These are phyloP conservation scores for Prunus dulcis DNA, from an alignment of 306 rosid genomes.

Conservation along the genomic window DNA sequence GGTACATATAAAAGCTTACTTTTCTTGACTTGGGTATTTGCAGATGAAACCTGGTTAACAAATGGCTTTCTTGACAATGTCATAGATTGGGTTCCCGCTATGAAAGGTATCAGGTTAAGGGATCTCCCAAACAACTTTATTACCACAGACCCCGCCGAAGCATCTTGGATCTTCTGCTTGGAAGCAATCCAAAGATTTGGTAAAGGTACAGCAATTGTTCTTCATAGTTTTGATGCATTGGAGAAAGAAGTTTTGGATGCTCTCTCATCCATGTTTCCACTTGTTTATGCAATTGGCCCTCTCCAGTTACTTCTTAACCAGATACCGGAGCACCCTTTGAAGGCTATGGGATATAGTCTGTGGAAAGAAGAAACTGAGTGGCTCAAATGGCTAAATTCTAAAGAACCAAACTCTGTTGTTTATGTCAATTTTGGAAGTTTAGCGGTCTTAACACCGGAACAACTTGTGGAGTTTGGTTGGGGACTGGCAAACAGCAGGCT, in stretches of 20 bases:
- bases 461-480: conserved; percentile 7
- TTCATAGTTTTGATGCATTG: conserved; percentile 13
- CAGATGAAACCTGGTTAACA: conserved; percentile 13
- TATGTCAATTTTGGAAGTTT: conserved; percentile 23
- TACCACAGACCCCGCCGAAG: not conserved
- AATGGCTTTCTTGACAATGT: conserved; percentile 10
- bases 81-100: conserved; percentile 17
- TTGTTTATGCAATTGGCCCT: conserved; percentile 10
- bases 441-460: not conserved
- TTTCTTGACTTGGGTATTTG: not conserved
- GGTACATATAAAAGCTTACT: not conserved
- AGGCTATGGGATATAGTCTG: conserved; percentile 2
- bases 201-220: not conserved
- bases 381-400: conserved; percentile 11
- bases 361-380: conserved; percentile 20
- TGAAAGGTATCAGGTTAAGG: not conserved
- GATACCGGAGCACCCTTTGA: not conserved
- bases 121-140: not conserved
- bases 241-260: conserved; percentile 6
- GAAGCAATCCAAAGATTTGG: not conserved
- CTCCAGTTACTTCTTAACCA: not conserved
- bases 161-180: not conserved
- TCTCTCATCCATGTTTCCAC: not conserved
- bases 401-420: conserved; percentile 3
- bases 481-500: conserved; percentile 18